Evolutionary conservation across 257 asterid genomes (phyloP).

Genomic region (Osmanthus fragrans): DNA sequence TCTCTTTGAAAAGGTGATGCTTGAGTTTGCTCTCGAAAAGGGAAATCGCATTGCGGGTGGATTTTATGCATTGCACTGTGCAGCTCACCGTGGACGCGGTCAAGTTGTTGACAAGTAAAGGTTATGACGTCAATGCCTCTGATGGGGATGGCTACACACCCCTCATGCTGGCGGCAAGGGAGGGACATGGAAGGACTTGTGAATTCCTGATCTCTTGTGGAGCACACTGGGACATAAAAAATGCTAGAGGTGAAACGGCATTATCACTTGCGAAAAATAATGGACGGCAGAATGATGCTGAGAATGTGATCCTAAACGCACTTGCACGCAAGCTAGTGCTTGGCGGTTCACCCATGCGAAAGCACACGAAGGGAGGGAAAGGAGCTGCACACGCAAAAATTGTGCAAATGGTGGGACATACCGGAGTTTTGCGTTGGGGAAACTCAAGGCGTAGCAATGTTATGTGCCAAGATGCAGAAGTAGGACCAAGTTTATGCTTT

Average conservation of each 20-base stretch:
- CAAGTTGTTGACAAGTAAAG: conserved; percentile 49
- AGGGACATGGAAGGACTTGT: conserved; percentile 58
- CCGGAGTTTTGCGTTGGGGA: conserved; percentile 69
- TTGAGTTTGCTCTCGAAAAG: conserved; percentile 74
- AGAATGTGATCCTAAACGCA: conserved; percentile 50
- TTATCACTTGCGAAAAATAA: conserved; percentile 50
- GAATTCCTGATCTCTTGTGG: conserved; percentile 56
- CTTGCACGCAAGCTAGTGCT: conserved; percentile 59
- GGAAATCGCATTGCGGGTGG: conserved; percentile 59
- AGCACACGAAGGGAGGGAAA: conserved; percentile 79
- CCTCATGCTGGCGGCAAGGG: conserved; percentile 73
- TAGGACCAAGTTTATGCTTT: conserved; percentile 60
- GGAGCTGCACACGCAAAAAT: conserved; percentile 65
- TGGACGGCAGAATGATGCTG: conserved; percentile 36
- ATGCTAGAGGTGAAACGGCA: conserved; percentile 63
- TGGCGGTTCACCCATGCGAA: conserved; percentile 47
- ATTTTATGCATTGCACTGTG: conserved; percentile 69
- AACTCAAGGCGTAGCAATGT: conserved; percentile 61
- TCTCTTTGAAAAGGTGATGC: conserved; percentile 69
- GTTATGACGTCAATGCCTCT: conserved; percentile 51
- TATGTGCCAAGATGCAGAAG: conserved; percentile 52
- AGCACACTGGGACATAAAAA: conserved; percentile 44
- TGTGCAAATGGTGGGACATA: conserved; percentile 45
- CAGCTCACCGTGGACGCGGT: conserved; percentile 72
- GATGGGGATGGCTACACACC: conserved; percentile 72